A percentile compares a stretch with the other conserved stretches of the same genome.
phyloP scores from a whole-genome alignment of 495 filamentous ascomycete species.

The Copromyces sp. region DNA sequence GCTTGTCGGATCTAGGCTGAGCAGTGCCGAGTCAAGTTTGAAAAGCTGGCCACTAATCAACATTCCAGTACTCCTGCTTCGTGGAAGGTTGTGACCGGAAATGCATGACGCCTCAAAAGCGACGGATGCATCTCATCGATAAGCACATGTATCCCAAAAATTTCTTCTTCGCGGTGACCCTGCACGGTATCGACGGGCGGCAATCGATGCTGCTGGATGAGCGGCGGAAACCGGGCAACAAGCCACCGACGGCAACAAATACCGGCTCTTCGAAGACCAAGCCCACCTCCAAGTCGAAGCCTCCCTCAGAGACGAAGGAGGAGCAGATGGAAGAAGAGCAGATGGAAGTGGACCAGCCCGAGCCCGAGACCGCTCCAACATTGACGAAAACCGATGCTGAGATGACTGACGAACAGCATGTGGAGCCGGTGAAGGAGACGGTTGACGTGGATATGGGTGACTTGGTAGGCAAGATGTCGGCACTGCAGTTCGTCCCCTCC shows the following conservation, averaged over 20 bases:
- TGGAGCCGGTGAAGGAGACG: slow-evolving; percentile 7
- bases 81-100: slow-evolving; percentile 79
- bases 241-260: slow-evolving; percentile 26
- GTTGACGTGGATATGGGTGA: slow-evolving; percentile 56
- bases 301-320: neutral
- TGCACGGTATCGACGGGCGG: slow-evolving; percentile 77
- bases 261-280: slow-evolving; percentile 4
- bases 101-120: slow-evolving; percentile 74
- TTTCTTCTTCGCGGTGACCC: slow-evolving; percentile 83
- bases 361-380: neutral
- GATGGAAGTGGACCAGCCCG: neutral
- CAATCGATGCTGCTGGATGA: slow-evolving; percentile 59
- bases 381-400: neutral
- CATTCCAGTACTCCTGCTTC: slow-evolving; percentile 71
- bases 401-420: neutral
- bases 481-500: slow-evolving; percentile 69
- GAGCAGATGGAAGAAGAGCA: neutral
- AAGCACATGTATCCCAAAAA: slow-evolving; percentile 90
- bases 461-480: slow-evolving; percentile 70
- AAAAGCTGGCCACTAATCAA: neutral
- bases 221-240: slow-evolving; percentile 17
- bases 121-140: slow-evolving; percentile 78
- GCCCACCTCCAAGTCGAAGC: slow-evolving; percentile 13
- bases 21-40: neutral
- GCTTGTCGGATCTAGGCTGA: neutral